Evolutionary conservation across 2,329 filamentous ascomycete species (phyloP), one percentile per base, ranked within the genome.

Genomic region (Aquanectria penicillioides): DNA sequence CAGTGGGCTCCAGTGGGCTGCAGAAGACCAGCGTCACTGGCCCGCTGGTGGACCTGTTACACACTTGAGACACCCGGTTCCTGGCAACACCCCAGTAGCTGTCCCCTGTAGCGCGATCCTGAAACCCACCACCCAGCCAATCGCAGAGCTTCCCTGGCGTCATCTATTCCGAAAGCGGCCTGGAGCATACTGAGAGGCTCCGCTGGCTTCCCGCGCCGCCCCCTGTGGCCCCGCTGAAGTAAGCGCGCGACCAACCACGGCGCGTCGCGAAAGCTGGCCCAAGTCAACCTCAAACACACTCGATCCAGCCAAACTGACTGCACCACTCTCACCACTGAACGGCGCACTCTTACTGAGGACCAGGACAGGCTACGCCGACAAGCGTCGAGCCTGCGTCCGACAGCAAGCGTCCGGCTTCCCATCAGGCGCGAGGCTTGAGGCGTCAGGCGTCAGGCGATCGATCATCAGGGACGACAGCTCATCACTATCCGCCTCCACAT

Each of bases 51-150:
- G 59, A 69, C 68, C 75, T 80, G 77, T 71, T 74, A 80, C 78
- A 78, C 71, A 78, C 77, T 75, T 78, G 77, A 80, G 75, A 80
- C 77, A 67, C 52, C 51, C 48, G 49, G 57, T 53, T 54, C 51
- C 54, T 55, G 54, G 51, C 34, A 41, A 34, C 17, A 33, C 46
- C 54, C 61, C 47, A 67, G 60, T 31, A 52, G 43, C 33, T 22
- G 18, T 40, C 40, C 62, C 67, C 62, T 58, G 64, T 54, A 55
- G 50, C 47, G 36, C 40, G 28, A 44, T 31, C 34, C 38, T 57
- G 54, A 57, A 57, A 57, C 54, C 48, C 34, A 40, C 33, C 47
- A 41, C 31, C 33, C 28, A n/a, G 29, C 67, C 67, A 69, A 69
- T 67, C n/a, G 52, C 3, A 61, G 25, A 0, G 5, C n/a, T 25